Conservation (phyloP, 768 basidiomycete species). For the Fibroporia radiculosa region DNA sequence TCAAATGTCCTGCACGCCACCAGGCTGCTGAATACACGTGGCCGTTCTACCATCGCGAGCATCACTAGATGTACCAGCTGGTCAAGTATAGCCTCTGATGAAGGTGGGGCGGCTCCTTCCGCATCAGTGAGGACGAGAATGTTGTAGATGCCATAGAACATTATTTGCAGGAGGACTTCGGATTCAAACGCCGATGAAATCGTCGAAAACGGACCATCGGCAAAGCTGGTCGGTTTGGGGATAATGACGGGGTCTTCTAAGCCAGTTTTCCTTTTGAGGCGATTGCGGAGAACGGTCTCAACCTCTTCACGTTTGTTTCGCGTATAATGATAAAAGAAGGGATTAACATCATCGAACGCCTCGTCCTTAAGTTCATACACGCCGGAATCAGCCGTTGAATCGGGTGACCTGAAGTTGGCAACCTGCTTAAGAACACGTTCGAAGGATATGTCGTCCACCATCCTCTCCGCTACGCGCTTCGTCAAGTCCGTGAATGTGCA, state of each 20-base stretch:
- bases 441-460: conserved; percentile 78
- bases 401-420: conserved; percentile 76
- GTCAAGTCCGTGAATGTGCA: conserved; percentile 87
- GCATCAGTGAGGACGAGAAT: conserved; percentile 59
- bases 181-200: conserved; percentile 62
- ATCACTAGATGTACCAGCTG: conserved; percentile 81
- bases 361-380: conserved; percentile 85
- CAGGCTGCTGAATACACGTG: conserved; percentile 51
- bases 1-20: conserved; percentile 49
- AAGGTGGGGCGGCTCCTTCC: conserved; percentile 54
- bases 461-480: conserved; percentile 84
- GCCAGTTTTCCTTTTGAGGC: conserved; percentile 59
- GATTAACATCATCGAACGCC: conserved; percentile 80
- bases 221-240: conserved; percentile 62
- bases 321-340: conserved; percentile 94
- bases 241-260: conserved; percentile 63
- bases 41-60: conserved; percentile 73
- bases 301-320: conserved; percentile 92
- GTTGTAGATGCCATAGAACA: conserved; percentile 78
- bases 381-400: conserved; percentile 69
- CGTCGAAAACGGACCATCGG: conserved; percentile 58
- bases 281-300: conserved; percentile 61
- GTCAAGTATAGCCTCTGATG: conserved; percentile 86
- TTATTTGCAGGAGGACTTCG: conserved; percentile 66
- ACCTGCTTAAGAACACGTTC: conserved; percentile 73